Percentiles rank a stretch among this genome's conserved stretches.
Conservation (phyloP, 75 land plant genomes). For the Selaginella tamariscina region DNA sequence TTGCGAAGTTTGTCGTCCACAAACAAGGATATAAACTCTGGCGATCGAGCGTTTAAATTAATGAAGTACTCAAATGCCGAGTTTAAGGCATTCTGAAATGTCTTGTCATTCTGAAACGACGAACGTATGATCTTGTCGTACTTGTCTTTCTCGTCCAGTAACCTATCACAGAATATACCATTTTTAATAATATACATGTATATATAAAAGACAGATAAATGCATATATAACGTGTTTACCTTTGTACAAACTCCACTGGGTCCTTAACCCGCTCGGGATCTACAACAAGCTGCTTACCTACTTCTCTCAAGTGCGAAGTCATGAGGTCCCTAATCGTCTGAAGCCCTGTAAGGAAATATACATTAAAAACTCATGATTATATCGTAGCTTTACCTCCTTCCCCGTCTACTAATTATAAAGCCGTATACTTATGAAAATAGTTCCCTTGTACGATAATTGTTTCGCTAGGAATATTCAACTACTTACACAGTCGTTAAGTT, state of each 20-base stretch:
- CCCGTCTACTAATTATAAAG: too few relatives aligned
- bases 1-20: conserved; percentile 93
- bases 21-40: conserved; percentile 87
- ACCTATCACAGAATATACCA: too few relatives aligned
- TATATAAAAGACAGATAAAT: too few relatives aligned
- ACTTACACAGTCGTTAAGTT: too few relatives aligned
- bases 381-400: too few relatives aligned
- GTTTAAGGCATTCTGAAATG: conserved; percentile 91
- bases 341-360: too few relatives aligned
- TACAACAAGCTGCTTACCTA: conserved; percentile 77
- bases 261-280: conserved; percentile 82
- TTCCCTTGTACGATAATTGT: too few relatives aligned
- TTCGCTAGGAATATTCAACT: too few relatives aligned
- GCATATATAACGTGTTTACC: too few relatives aligned
- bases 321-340: conserved; percentile 66
- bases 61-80: conserved; percentile 96
- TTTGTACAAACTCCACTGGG: conserved; percentile 94
- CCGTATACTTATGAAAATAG: too few relatives aligned
- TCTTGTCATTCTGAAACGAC: conserved; percentile 87
- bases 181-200: too few relatives aligned
- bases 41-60: conserved; percentile 80
- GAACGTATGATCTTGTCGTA: conserved; percentile 67
- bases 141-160: conserved; percentile 84
- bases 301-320: conserved; percentile 81
- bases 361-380: too few relatives aligned